phyloP scores from a whole-genome alignment of 352 stramenopile genomes.

The Pythium aphanidermatum region DNA sequence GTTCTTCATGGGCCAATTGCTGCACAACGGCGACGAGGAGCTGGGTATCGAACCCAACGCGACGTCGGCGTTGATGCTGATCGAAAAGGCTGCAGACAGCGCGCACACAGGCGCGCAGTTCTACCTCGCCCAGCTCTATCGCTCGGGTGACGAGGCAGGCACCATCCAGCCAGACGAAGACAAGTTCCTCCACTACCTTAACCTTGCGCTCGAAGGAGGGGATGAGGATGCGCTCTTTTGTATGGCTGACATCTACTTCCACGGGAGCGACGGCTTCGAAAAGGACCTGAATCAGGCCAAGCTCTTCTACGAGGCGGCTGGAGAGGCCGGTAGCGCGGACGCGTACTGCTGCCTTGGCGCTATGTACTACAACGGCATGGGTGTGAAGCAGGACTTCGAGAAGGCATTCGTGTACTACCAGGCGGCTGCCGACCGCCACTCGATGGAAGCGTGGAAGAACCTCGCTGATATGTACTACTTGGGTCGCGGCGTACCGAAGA shows the following conservation, averaged over 20 bases:
- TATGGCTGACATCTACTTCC: constrained; percentile 85
- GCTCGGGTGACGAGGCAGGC: constrained; percentile 56
- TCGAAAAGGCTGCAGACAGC: constrained; percentile 64
- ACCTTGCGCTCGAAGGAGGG: constrained; percentile 48
- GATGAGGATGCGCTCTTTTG: constrained; percentile 78
- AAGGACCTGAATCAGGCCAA: constrained; percentile 63
- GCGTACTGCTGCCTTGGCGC: constrained; percentile 77
- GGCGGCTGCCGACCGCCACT: constrained; percentile 74
- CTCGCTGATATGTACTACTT: constrained; percentile 83
- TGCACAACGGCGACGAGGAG: constrained; percentile 71
- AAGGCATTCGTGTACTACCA: constrained; percentile 86
- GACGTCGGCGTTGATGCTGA: constrained; percentile 61
- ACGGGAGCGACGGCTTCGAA: constrained; percentile 71
- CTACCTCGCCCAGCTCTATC: constrained; percentile 86
- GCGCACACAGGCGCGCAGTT: constrained; percentile 69
- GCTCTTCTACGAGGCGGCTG: constrained; percentile 64
- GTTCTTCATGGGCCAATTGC: constrained; percentile 82
- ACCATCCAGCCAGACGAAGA: constrained; percentile 35
- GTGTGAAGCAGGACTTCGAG: constrained; percentile 61
- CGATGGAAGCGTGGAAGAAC: constrained; percentile 86
- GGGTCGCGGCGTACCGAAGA: constrained; percentile 68
- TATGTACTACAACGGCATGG: constrained; percentile 73
- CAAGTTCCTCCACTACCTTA: constrained; percentile 61
- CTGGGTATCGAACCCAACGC: constrained; percentile 58
- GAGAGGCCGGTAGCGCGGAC: constrained; percentile 57